phyloP scores from a whole-genome alignment of 2,329 filamentous ascomycete species.

The Ophiostoma ips region DNA sequence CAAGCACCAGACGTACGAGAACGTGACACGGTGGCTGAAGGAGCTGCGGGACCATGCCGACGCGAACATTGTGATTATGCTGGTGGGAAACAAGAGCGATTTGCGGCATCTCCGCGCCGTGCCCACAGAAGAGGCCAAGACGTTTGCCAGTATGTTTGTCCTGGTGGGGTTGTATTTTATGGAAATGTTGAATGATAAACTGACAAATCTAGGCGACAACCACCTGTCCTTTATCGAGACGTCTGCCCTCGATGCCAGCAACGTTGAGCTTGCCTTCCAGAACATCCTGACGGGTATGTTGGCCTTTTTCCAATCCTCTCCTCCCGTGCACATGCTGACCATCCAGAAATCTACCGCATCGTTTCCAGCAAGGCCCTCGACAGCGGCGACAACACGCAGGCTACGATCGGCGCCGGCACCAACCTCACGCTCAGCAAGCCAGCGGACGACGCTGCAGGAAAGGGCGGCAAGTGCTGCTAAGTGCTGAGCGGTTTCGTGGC shows the following conservation, averaged over 20 bases:
- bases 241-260: slow-evolving; percentile 94
- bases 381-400: slow-evolving; percentile 71
- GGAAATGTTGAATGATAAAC: neutral
- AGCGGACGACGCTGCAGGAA: slow-evolving; percentile 58
- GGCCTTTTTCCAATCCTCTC: too few species aligned
- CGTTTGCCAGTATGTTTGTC: slow-evolving; percentile 56
- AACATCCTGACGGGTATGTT: slow-evolving; percentile 90
- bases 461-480: slow-evolving; percentile 74
- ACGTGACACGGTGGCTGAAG: slow-evolving; percentile 97
- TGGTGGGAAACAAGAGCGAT: slow-evolving; percentile 99
- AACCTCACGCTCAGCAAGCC: slow-evolving; percentile 82
- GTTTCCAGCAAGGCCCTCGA: slow-evolving; percentile 96
- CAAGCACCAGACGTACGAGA: slow-evolving; percentile 99
- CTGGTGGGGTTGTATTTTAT: slow-evolving; percentile 42
- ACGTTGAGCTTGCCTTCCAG: slow-evolving; percentile 97
- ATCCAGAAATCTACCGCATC: slow-evolving; percentile 92
- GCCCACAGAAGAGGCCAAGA: slow-evolving; percentile 93
- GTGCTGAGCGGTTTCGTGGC: slow-evolving; percentile 9
- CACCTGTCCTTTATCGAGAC: slow-evolving; percentile 99
- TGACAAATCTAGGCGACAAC: slow-evolving; percentile 61
- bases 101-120: slow-evolving; percentile 95
- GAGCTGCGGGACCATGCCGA: slow-evolving; percentile 96
- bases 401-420: slow-evolving; percentile 64
- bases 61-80: slow-evolving; percentile 98
- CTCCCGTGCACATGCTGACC: neutral